Conservation (phyloP, 163 green algal genomes). For the Scenedesmus sp. region DNA sequence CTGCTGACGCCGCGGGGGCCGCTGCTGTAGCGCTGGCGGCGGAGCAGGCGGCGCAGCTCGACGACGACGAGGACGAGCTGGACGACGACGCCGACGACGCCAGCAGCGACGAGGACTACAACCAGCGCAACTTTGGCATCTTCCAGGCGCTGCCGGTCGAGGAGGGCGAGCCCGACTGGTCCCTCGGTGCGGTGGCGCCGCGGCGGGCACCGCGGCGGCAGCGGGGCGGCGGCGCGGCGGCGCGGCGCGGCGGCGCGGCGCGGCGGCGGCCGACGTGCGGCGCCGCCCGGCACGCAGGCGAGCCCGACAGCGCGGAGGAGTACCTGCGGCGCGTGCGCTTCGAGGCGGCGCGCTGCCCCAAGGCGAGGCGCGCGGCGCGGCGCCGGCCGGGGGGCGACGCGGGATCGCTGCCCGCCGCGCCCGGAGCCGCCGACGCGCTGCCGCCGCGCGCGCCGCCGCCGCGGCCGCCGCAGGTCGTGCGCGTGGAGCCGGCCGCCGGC, state of each 20-base stretch:
- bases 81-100: conserved; percentile 11
- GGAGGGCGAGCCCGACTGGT: conserved; percentile 45
- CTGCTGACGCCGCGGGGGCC: too few species aligned
- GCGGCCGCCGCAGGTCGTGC: conserved; percentile 36
- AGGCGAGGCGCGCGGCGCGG: too few species aligned
- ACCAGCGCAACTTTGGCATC: conserved; percentile 50
- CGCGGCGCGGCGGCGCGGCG: too few species aligned
- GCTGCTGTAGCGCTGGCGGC: too few species aligned
- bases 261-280: too few species aligned
- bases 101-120: conserved; percentile 46
- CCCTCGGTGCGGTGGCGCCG: background rate
- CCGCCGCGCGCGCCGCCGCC: too few species aligned
- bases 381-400: too few species aligned
- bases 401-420: too few species aligned
- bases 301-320: conserved; percentile 49
- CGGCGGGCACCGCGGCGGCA: background rate
- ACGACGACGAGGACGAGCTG: background rate
- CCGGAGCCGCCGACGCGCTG: too few species aligned
- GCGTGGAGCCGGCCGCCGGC: conserved; percentile 25
- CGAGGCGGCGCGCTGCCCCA: conserved; percentile 44
- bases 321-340: conserved; percentile 51
- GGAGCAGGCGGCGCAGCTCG: background rate
- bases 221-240: too few species aligned
- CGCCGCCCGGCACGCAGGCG: background rate
- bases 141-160: conserved; percentile 45